Conservation (phyloP, 768 basidiomycete species). For the Leccinellum luteum region DNA sequence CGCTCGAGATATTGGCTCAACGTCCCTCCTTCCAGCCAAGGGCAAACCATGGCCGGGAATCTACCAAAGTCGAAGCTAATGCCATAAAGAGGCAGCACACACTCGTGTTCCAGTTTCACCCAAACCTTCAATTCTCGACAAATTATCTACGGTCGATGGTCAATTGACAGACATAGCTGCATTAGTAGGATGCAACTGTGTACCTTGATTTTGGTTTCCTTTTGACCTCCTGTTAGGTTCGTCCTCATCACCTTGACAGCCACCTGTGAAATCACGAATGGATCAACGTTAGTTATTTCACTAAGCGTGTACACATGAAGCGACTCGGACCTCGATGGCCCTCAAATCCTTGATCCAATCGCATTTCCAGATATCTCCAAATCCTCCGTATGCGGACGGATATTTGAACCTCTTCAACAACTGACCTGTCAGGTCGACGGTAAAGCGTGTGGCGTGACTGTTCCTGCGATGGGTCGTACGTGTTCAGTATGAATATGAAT, state of each 20-base stretch:
- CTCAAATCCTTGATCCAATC: constrained; percentile 19
- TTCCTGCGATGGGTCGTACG: background rate
- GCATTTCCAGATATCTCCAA: constrained; percentile 25
- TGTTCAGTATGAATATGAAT: background rate
- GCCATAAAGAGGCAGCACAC: constrained; percentile 29
- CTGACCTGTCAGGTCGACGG: constrained; percentile 11
- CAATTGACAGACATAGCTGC: background rate
- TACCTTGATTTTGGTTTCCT: constrained; percentile 16
- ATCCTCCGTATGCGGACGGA: constrained; percentile 23
- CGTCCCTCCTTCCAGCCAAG: constrained; percentile 33
- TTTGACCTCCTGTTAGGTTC: constrained; percentile 8
- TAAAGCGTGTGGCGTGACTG: background rate
- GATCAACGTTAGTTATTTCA: background rate
- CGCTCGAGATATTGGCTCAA: constrained; percentile 23
- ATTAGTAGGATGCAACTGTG: background rate
- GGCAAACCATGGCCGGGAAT: constrained; percentile 33
- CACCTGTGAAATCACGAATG: constrained; percentile 12
- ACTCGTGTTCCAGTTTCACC: constrained; percentile 26
- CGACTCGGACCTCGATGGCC: constrained; percentile 21
- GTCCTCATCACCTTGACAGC: constrained; percentile 28
- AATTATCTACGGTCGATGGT: constrained; percentile 4
- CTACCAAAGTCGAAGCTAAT: constrained; percentile 29
- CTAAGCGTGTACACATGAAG: background rate
- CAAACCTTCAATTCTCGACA: constrained; percentile 23
- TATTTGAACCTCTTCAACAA: constrained; percentile 16